Conservation (phyloP, 495 filamentous ascomycete genomes). For the Sordaria brevicollis region DNA sequence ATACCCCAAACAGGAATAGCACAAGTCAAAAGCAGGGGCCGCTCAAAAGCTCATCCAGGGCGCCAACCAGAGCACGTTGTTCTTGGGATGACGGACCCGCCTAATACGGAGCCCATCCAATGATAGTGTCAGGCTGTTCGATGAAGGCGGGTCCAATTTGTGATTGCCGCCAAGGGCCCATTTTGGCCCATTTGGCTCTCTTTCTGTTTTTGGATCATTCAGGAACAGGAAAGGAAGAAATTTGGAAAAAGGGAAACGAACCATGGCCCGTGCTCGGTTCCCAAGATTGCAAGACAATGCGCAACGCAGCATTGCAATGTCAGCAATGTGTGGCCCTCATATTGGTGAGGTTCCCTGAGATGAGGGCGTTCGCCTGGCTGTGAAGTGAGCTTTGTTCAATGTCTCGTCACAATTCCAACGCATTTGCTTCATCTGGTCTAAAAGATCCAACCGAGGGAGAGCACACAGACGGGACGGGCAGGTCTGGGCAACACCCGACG, state of each 20-base stretch:
- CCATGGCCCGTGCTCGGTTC: not conserved
- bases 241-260: not conserved
- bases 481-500: no score
- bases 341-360: not conserved
- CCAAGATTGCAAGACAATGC: not conserved
- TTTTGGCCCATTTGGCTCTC: not conserved
- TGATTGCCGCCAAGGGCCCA: conserved; percentile 5
- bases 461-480: not conserved
- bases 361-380: not conserved
- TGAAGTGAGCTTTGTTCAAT: not conserved
- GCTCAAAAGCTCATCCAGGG: not conserved
- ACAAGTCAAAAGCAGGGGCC: not conserved
- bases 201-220: not conserved
- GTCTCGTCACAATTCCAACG: not conserved
- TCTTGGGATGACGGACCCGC: conserved; percentile 13
- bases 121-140: not conserved
- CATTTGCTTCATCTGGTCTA: not conserved
- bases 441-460: not conserved
- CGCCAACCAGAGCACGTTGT: not conserved
- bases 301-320: not conserved
- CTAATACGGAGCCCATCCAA: conserved; percentile 4
- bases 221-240: not conserved
- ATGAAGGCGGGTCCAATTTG: conserved; percentile 13
- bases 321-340: not conserved
- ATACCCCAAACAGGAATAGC: not conserved